Base-by-base conservation (phyloP, 2,329 filamentous ascomycete genomes). In the Alternaria arbusti region DNA sequence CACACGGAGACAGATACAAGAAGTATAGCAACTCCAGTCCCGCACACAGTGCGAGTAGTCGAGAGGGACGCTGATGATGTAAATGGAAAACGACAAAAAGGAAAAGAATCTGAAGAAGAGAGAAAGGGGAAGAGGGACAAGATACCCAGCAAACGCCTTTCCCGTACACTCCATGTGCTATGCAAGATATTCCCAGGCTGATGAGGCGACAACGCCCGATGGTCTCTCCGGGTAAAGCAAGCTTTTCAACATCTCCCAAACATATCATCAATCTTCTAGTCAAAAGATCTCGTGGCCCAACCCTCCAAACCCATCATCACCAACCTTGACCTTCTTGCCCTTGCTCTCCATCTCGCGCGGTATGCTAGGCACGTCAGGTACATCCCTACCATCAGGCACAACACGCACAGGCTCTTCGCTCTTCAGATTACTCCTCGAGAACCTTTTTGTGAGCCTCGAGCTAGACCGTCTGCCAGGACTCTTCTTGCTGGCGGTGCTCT, bases 271-370 rank as follows among this genome's bases (percentile, higher is more conserved):
- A 32, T 54, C 28, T 28, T 23, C 52, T 23, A 50, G 17, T 74
- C 59, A 79, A 49, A 79, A 79, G n/a, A 79, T 79, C 65, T 79
- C 77, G 64, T 79, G 72, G 7, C 69, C 76, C 12, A 74, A 58
- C 3, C 77, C 77, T 0, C 76, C 77, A 59, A 70, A 79, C 11
- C 73, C 75, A 67, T 79, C 77, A 36, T 69, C 67, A 1, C 55
- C 57, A 9, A 71, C 66, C 49, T 32, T 30, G 0, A 67, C 68
- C n/a, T 63, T 66, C 43, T 64, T 72, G 4, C 74, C 70, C 26
- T 70, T 69, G 3, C 68, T 58, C 44, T 71, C 68, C 9, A 75
- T 62, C 6, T 66, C 70, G 1, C 65, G 66, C 2, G 76, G 74
- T 32, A 80, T 70, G 13, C 26, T 54, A 28, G 61, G 57, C 10